These are phyloP conservation scores for Ogataea nakhonphanomensis DNA, from an alignment of 805 yeast genomes.

Conservation along the genomic window DNA sequence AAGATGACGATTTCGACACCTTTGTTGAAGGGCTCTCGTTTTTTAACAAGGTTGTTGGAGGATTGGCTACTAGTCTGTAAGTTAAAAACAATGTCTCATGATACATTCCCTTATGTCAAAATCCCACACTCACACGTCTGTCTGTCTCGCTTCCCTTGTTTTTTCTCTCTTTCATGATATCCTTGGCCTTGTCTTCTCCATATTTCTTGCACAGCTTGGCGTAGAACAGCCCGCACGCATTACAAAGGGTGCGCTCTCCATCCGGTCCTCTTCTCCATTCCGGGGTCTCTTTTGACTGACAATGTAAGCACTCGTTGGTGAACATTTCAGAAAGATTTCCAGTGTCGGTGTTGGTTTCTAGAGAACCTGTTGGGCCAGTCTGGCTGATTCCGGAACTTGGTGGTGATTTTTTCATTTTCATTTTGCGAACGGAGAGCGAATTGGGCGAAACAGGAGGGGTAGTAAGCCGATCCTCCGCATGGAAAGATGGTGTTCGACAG, in stretches of 20 bases:
- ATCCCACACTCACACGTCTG: constrained; percentile 27
- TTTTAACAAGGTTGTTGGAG: constrained; percentile 17
- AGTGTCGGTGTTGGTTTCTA: constrained; percentile 6
- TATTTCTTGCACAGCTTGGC: constrained; percentile 60
- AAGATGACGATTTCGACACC: constrained; percentile 39
- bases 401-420: constrained; percentile 19
- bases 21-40: constrained; percentile 28
- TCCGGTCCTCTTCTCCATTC: constrained; percentile 85
- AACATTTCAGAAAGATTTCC: constrained; percentile 1
- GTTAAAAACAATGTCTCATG: constrained; percentile 1
- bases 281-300: constrained; percentile 61
- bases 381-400: constrained; percentile 1
- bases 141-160: constrained; percentile 26
- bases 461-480: constrained; percentile 14
- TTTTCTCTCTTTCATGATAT: constrained; percentile 35
- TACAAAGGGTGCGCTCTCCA: constrained; percentile 73
- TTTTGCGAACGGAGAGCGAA: constrained; percentile 19
- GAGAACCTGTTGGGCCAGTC: constrained; percentile 2
- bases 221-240: constrained; percentile 78
- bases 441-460: constrained; percentile 27
- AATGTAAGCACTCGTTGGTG: constrained; percentile 31
- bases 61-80: constrained; percentile 9
- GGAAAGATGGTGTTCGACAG: constrained; percentile 5
- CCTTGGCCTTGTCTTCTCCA: constrained; percentile 52
- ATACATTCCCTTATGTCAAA: constrained; percentile 3